Base-by-base conservation (phyloP, 331 rosid genomes). In the Arachis monticola region DNA sequence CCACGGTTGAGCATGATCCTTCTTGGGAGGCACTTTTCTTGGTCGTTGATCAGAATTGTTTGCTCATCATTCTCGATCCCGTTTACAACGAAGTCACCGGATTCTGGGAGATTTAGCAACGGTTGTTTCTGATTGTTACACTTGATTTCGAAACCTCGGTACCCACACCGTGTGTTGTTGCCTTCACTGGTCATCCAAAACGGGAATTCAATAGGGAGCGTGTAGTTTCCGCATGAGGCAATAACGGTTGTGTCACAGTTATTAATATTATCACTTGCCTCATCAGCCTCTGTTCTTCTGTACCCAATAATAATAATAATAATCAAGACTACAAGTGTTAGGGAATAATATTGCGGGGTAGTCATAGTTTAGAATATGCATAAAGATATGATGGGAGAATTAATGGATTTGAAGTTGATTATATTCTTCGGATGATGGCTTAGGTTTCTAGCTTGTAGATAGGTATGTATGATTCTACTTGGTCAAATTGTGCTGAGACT, bases 31-130 rank as follows among this genome's bases (percentile, higher is more conserved):
- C 81, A 81, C 1, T 40, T 5, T 3, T 70, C 27, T 0, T 74
- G 81, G 56, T 81, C 84, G 41, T 81, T 76, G 46, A 81, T 62
- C 84, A 65, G 64, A 57, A 81, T 7, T 8, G 5, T 40, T 12
- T 42, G 78, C 5, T 64, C 52, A 0, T 10, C 27, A 0, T 27
- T 13, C 0, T 73, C 50, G 5, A 64, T 70, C 0, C 6, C 10
- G 40, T 64, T 76, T 3, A 76, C 70, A 0, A n/a, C n/a, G 40
- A 64, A 70, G n/a, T 30, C 38, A 8, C 73, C 47, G 10, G 78
- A 60, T 45, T 81, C 31, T 1, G 81, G 64, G 5, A 81, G 77
- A 22, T 30, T 35, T 11, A 81, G 56, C n/a, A 81, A 40, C 0
- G 84, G 64, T 67, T 79, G 65, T 7, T 7, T 31, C 1, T 0